Conservation (phyloP, 306 rosid species). For the Gastrolobium villosum region DNA sequence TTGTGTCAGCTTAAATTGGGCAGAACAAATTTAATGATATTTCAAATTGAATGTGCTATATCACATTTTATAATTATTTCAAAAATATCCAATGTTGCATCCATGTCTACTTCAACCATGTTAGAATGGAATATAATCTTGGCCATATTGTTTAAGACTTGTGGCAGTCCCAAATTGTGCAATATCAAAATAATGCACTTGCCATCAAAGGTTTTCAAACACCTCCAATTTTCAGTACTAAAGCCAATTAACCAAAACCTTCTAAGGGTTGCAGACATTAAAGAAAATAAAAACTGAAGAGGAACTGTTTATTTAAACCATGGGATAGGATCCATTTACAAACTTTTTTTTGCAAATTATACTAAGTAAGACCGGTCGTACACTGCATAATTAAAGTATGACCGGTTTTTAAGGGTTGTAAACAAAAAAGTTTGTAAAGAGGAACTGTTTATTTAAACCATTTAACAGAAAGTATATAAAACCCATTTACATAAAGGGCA, state of each 20-base stretch:
- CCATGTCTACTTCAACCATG: conserved; percentile 10
- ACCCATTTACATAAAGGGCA: conserved; percentile 7
- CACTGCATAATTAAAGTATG: too few relatives aligned
- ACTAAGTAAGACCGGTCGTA: too few relatives aligned
- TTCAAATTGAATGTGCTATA: not conserved
- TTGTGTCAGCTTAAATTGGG: conserved; percentile 1
- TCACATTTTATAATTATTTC: not conserved
- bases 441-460: conserved; percentile 9
- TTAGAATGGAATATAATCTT: not conserved
- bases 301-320: conserved; percentile 9
- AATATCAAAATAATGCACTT: conserved; percentile 22
- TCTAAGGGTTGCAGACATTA: conserved; percentile 3
- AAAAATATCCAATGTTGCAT: not conserved
- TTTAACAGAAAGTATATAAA: conserved; percentile 9
- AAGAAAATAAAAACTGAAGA: conserved; percentile 14
- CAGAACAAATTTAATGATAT: conserved; percentile 13
- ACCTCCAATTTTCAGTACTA: not conserved
- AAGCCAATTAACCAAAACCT: conserved; percentile 1
- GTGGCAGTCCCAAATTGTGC: not conserved
- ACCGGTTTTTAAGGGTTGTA: too few relatives aligned
- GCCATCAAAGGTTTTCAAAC: conserved; percentile 8
- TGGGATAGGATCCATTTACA: too few relatives aligned
- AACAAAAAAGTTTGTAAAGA: too few relatives aligned
- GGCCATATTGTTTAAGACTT: conserved; percentile 4
- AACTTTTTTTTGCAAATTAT: too few relatives aligned